Evolutionary conservation across 129 eudicot species (phyloP).

Genomic region (Lactuca saligna): DNA sequence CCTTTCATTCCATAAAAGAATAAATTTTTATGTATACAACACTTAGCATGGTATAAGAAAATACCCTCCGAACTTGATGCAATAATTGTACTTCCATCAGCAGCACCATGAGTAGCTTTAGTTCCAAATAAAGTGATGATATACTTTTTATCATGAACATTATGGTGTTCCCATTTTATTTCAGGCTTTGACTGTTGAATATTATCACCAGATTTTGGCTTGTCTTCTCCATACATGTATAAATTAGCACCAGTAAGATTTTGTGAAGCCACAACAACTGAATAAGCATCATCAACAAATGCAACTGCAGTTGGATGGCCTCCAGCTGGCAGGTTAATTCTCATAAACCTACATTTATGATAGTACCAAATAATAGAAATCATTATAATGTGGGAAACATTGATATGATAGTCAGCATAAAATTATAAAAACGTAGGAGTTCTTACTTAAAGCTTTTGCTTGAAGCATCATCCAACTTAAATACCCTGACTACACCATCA

Average conservation of each 20-base stretch:
- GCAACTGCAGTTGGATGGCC: constrained; percentile 82
- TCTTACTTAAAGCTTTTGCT: constrained; percentile 95
- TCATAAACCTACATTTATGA: constrained; percentile 60
- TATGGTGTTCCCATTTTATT: constrained; percentile 87
- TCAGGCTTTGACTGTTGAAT: constrained; percentile 79
- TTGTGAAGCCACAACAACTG: constrained; percentile 75
- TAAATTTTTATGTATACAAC: background rate
- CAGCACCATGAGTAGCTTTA: constrained; percentile 83
- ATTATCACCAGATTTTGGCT: constrained; percentile 54
- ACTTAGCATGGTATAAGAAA: constrained; percentile 1
- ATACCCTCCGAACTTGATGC: constrained; percentile 97
- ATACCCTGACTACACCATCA: constrained; percentile 86
- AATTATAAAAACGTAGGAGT: background rate
- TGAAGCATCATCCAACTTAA: constrained; percentile 84
- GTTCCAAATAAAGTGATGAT: constrained; percentile 70
- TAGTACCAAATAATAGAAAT: background rate
- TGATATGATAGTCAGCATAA: constrained; percentile 11
- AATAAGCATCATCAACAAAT: constrained; percentile 80
- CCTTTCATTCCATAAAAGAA: background rate
- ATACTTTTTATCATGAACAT: constrained; percentile 76
- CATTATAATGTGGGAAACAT: background rate
- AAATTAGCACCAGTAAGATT: constrained; percentile 73
- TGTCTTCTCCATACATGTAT: constrained; percentile 90
- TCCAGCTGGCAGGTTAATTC: constrained; percentile 89
- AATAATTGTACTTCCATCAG: constrained; percentile 91